These are phyloP conservation scores for Carex scoparia DNA, from an alignment of 176 grass and related monocot genomes.

Conservation along the genomic window DNA sequence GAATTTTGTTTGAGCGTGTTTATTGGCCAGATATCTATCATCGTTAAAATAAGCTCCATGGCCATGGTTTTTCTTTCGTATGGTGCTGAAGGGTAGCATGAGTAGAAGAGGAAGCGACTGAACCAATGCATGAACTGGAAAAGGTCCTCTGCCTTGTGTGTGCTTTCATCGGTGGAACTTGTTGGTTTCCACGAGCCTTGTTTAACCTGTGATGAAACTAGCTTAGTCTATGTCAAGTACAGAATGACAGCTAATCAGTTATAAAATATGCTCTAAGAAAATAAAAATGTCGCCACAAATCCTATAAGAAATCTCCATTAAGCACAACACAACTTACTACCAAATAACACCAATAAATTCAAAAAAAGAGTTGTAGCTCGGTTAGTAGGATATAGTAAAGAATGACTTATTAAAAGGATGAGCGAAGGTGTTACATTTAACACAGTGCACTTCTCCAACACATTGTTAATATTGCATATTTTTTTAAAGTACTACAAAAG, in stretches of 20 bases:
- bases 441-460: background rate
- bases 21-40: slow-evolving; percentile 93
- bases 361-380: background rate
- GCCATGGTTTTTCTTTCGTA: slow-evolving; percentile 99
- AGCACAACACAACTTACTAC: background rate
- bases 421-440: background rate
- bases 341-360: background rate
- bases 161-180: slow-evolving; percentile 15
- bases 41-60: slow-evolving; percentile 94
- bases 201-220: slow-evolving; percentile 41
- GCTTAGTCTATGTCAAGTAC: slow-evolving; percentile 5
- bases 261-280: background rate
- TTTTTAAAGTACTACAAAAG: background rate
- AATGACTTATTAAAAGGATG: background rate
- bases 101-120: slow-evolving; percentile 79
- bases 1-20: slow-evolving; percentile 43
- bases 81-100: slow-evolving; percentile 94
- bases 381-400: background rate
- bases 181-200: slow-evolving; percentile 62
- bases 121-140: slow-evolving; percentile 95
- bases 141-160: slow-evolving; percentile 58
- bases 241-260: background rate
- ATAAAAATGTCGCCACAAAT: background rate
- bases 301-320: background rate
- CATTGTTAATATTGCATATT: background rate